These are phyloP conservation scores for Megacollybia marginata DNA, from an alignment of 768 basidiomycete genomes.

Conservation along the genomic window DNA sequence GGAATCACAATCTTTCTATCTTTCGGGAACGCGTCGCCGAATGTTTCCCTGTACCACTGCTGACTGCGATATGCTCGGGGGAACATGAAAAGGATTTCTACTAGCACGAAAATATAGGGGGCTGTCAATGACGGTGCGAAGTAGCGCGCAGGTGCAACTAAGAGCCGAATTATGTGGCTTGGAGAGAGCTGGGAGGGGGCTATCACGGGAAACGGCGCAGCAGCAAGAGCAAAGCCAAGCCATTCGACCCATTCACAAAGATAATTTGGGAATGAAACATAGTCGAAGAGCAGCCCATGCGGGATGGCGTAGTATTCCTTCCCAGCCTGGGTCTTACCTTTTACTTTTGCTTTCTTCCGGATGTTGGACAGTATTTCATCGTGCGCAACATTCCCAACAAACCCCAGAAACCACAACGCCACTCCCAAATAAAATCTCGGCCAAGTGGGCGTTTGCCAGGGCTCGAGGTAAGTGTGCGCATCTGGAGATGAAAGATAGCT, in stretches of 20 bases:
- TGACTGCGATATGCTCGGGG: constrained; percentile 80
- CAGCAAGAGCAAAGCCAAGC: constrained; percentile 78
- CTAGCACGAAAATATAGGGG: constrained; percentile 72
- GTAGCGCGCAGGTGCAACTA: constrained; percentile 20
- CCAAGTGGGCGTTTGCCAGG: constrained; percentile 11
- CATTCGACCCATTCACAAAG: constrained; percentile 95
- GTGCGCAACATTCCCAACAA: constrained; percentile 76
- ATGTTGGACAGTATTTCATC: constrained; percentile 87
- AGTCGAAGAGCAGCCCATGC: constrained; percentile 65
- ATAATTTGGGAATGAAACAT: constrained; percentile 90
- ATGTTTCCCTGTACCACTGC: constrained; percentile 74
- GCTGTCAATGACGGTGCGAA: constrained; percentile 48
- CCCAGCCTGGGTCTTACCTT: constrained; percentile 27
- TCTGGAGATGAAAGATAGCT: constrained; percentile 39
- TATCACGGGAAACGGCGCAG: constrained; percentile 35
- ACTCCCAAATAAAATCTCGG: constrained; percentile 51
- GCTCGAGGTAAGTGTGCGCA: constrained; percentile 24
- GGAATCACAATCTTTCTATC: constrained; percentile 79
- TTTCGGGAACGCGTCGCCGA: constrained; percentile 69
- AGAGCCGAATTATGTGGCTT: constrained; percentile 16
- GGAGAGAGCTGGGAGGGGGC: constrained; percentile 11
- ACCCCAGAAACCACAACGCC: constrained; percentile 60
- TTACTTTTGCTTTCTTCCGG: constrained; percentile 50
- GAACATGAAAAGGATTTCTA: constrained; percentile 72
- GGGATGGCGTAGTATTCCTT: constrained; percentile 66